A percentile compares a stretch with the other conserved stretches of the same genome.
phyloP scores from a whole-genome alignment of 176 grass and related monocot species.

The Aechmea fasciata region DNA sequence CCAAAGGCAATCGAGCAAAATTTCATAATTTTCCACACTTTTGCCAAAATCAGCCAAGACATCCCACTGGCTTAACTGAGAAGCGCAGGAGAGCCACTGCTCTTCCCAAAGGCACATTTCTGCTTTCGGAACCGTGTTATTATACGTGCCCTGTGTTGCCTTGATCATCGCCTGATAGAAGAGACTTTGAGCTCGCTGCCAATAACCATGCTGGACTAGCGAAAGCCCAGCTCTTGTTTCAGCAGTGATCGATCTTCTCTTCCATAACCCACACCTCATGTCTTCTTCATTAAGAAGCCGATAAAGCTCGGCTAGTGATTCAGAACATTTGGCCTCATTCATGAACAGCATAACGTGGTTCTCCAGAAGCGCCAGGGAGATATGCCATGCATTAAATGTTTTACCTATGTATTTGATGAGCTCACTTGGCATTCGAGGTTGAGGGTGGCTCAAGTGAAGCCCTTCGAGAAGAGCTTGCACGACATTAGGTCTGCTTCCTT shows the following conservation, averaged over 20 bases:
- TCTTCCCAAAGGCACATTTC: constrained; percentile 99
- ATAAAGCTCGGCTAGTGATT: constrained; percentile 91
- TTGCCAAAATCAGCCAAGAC: constrained; percentile 96
- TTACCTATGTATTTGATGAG: constrained; percentile 99
- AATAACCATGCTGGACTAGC: constrained; percentile 95
- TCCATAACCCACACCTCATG: constrained; percentile 98
- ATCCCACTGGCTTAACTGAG: constrained; percentile 96
- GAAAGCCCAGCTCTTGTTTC: constrained; percentile 96
- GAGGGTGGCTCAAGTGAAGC: constrained; percentile 97
- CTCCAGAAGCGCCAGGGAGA: constrained; percentile 70
- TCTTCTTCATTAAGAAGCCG: constrained; percentile 96
- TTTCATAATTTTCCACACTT: constrained; percentile 92
- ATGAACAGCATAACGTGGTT: constrained; percentile 77
- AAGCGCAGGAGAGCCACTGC: constrained; percentile 81
- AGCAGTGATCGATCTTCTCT: constrained; percentile 90
- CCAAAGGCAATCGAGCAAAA: constrained; percentile 90
- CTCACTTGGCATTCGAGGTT: constrained; percentile 97
- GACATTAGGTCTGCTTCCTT: constrained; percentile 87
- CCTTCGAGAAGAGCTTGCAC: constrained; percentile 97
- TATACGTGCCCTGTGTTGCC: constrained; percentile 98
- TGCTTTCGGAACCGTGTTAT: constrained; percentile 86
- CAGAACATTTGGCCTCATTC: constrained; percentile 89
- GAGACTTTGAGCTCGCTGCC: constrained; percentile 80
- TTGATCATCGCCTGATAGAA: constrained; percentile 99
- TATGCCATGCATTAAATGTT: constrained; percentile 95